A percentile compares a stretch with the other conserved stretches of the same genome.
Evolutionary conservation across 768 basidiomycete species (phyloP).

Genomic region (Candolleomyces aberdarensis): DNA sequence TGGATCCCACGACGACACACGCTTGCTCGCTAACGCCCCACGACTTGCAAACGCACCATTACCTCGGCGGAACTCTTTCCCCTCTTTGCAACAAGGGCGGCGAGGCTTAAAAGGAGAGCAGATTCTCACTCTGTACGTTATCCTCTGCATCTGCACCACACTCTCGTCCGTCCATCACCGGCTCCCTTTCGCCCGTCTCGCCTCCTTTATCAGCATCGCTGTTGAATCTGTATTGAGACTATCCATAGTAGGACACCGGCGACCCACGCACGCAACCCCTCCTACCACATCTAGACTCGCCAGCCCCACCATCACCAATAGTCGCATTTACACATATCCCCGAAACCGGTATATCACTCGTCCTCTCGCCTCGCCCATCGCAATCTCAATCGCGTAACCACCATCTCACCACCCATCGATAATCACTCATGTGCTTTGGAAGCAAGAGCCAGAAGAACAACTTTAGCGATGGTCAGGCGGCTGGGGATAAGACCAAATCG

Average conservation of each 20-base stretch:
- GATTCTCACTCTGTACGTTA: neutral
- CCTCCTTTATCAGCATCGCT: too few species aligned
- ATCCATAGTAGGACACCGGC: too few species aligned
- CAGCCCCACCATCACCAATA: too few species aligned
- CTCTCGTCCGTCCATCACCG: neutral
- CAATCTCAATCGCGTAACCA: neutral
- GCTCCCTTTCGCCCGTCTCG: neutral
- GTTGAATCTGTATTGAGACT: too few species aligned
- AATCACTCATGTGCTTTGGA: conserved; percentile 29
- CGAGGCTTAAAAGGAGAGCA: neutral
- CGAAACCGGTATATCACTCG: neutral
- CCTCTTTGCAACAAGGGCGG: neutral
- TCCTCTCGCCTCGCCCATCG: neutral
- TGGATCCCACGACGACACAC: neutral
- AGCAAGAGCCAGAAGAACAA: conserved; percentile 29
- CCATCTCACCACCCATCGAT: neutral
- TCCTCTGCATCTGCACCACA: neutral
- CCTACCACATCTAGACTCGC: too few species aligned
- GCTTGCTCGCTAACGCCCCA: neutral
- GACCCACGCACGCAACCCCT: too few species aligned
- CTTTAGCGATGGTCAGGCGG: conserved; percentile 25
- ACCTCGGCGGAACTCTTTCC: neutral
- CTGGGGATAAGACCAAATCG: conserved; percentile 9
- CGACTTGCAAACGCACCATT: too few species aligned
- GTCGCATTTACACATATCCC: too few species aligned